Percentiles rank a stretch among this genome's conserved stretches.
These are phyloP conservation scores for Macrotyloma uniflorum DNA, from an alignment of 306 rosid species.

Conservation along the genomic window DNA sequence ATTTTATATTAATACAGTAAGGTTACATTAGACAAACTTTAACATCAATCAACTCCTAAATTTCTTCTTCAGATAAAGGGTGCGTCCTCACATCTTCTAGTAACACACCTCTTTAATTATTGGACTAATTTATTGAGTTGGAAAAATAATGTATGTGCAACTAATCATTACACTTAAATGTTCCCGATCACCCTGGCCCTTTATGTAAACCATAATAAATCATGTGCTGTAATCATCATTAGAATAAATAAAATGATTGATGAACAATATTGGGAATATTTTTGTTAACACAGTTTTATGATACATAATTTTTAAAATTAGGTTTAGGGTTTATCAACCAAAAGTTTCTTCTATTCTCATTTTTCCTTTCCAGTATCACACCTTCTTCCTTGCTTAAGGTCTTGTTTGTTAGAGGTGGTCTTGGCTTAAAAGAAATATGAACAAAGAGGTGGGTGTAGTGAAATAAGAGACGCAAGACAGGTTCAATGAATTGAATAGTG, in stretches of 20 bases:
- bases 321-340: too few species aligned
- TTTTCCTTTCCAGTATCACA: too few species aligned
- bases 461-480: not conserved
- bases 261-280: not conserved
- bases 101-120: not conserved
- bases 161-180: constrained; percentile 1
- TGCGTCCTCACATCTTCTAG: not conserved
- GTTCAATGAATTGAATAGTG: constrained; percentile 26
- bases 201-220: not conserved
- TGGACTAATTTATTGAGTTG: not conserved
- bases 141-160: not conserved
- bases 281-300: not conserved
- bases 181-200: not conserved
- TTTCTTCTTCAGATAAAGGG: not conserved
- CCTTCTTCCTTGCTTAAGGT: too few species aligned
- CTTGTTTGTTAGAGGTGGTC: too few species aligned
- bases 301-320: not conserved
- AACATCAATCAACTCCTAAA: not conserved
- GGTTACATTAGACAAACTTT: not conserved
- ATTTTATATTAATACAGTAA: not conserved
- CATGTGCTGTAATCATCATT: not conserved
- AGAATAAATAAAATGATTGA: not conserved
- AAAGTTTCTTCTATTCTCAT: too few species aligned
- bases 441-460: not conserved
- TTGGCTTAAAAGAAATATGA: not conserved